Evolutionary conservation across 139 green algal species (phyloP).

Genomic region (Chlamydomonas sp.): DNA sequence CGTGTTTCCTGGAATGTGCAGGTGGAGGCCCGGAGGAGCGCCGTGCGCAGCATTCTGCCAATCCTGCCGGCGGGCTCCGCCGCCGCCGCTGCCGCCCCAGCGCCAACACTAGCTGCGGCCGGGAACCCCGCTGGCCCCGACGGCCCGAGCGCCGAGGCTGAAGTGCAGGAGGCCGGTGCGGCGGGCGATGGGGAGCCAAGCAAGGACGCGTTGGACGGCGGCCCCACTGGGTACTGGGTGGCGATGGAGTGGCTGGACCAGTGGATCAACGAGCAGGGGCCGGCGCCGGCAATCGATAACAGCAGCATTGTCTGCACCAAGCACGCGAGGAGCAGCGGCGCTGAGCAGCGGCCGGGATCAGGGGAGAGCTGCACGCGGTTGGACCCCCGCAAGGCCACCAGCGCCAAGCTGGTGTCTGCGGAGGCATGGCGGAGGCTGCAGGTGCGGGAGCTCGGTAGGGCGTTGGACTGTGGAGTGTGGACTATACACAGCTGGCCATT

Average conservation of each 20-base stretch:
- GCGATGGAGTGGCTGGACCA: slow-evolving; percentile 47
- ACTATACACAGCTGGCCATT: too few species aligned
- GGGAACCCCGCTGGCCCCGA: background rate
- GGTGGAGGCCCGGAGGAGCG: slow-evolving; percentile 21
- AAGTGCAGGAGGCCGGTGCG: too few species aligned
- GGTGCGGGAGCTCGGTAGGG: slow-evolving; percentile 14
- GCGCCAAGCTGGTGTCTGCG: slow-evolving; percentile 38
- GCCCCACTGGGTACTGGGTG: slow-evolving; percentile 26
- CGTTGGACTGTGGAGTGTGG: too few species aligned
- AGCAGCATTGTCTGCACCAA: slow-evolving; percentile 65
- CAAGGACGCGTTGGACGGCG: too few species aligned
- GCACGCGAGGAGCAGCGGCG: background rate
- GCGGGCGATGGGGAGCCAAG: too few species aligned
- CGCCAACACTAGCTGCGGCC: background rate
- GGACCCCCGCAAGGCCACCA: slow-evolving; percentile 50
- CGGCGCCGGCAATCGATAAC: slow-evolving; percentile 59
- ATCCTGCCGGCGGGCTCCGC: background rate
- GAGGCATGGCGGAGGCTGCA: slow-evolving; percentile 41
- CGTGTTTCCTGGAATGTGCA: background rate
- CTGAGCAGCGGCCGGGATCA: too few species aligned
- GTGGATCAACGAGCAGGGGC: slow-evolving; percentile 42
- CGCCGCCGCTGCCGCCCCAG: background rate
- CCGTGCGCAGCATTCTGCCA: slow-evolving; percentile 12
- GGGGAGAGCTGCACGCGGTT: slow-evolving; percentile 18
- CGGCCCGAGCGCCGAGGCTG: too few species aligned